Evolutionary conservation across 1,284 basidiomycete species (phyloP).

Genomic region (Thecaphora frezii): DNA sequence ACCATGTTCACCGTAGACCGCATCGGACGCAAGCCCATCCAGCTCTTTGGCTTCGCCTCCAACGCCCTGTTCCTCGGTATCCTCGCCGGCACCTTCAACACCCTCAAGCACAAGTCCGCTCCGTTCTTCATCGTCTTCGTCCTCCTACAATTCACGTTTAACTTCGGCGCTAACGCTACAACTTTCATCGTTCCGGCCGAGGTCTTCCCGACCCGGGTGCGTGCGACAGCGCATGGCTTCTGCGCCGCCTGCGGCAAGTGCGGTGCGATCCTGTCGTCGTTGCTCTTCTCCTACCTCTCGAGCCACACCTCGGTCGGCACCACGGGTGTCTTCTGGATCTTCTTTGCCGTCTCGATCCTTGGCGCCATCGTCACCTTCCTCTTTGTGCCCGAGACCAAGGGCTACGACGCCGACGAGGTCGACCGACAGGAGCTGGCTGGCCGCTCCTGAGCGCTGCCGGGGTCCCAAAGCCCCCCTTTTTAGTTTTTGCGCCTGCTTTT

Average conservation of each 20-base stretch:
- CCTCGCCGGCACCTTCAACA: conserved; percentile 53
- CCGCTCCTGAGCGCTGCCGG: conserved; percentile 1
- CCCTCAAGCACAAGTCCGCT: conserved; percentile 61
- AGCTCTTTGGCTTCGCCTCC: conserved; percentile 55
- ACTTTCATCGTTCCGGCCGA: conserved; percentile 75
- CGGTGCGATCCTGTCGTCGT: conserved; percentile 62
- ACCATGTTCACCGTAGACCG: conserved; percentile 48
- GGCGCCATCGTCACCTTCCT: conserved; percentile 43
- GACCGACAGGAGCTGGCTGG: conserved; percentile 46
- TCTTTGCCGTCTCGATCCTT: conserved; percentile 48
- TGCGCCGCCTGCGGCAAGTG: conserved; percentile 63
- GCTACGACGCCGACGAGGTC: conserved; percentile 49
- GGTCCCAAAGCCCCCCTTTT: no score
- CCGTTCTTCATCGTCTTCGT: conserved; percentile 78
- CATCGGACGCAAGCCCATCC: conserved; percentile 58
- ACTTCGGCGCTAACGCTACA: conserved; percentile 73
- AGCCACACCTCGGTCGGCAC: conserved; percentile 26
- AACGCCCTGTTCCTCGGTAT: conserved; percentile 57
- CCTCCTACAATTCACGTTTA: conserved; percentile 64
- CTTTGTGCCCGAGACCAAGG: conserved; percentile 51
- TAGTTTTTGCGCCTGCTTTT: no score
- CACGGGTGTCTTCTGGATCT: conserved; percentile 52
- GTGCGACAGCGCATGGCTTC: conserved; percentile 62
- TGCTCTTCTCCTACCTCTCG: conserved; percentile 50
- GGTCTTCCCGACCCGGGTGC: conserved; percentile 76